Evolutionary conservation across 2,329 filamentous ascomycete species (phyloP), one percentile per base, ranked within the genome.

Genomic region (Clonostachys byssicola): DNA sequence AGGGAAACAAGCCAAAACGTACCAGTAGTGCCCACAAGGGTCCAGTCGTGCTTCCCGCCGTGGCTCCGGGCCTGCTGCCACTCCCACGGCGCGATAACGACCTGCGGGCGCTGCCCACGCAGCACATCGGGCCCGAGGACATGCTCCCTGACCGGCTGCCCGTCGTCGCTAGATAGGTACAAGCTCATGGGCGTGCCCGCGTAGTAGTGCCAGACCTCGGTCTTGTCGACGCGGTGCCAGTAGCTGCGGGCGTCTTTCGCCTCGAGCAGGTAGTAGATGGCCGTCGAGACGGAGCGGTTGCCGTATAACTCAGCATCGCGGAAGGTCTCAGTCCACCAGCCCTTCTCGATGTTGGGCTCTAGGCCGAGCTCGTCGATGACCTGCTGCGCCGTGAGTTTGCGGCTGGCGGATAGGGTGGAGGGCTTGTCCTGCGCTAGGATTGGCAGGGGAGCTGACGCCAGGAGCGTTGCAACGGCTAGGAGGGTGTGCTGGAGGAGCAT

Each of bases 121-220:
- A 71, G 70, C n/a, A 77, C 47, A 41, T 75, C 66, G 5, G 63
- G 59, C 1, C 74, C 75, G 12, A 78, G 62, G 23, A 66, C 54
- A 7, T 58, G 51, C 34, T 63, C 48, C 6, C 62, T 58, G 51
- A 61, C 60, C 40, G 47, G 34, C 34, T 36, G 34, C 34, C 34
- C 34, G 34, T 36, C 34, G 34, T 36, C 34, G 34, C n/a, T 36
- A n/a, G 34, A 36, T 34, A 59, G 63, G 53, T 49, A 72, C 10
- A 78, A 56, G 10, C 57, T 65, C 43, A 80, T 55, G 1, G 75
- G 75, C 7, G 75, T 73, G 6, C 76, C 76, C 9, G 72, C 75
- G 45, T 78, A 78, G 60, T 74, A 70, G 54, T 80, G 76, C 76
- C 76, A 79, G 9, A 75, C 59, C 54, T 79, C 73, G 36, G 60